These are phyloP conservation scores for Venturia oleaginea DNA, from an alignment of 2,329 filamentous ascomycete genomes.

Conservation along the genomic window DNA sequence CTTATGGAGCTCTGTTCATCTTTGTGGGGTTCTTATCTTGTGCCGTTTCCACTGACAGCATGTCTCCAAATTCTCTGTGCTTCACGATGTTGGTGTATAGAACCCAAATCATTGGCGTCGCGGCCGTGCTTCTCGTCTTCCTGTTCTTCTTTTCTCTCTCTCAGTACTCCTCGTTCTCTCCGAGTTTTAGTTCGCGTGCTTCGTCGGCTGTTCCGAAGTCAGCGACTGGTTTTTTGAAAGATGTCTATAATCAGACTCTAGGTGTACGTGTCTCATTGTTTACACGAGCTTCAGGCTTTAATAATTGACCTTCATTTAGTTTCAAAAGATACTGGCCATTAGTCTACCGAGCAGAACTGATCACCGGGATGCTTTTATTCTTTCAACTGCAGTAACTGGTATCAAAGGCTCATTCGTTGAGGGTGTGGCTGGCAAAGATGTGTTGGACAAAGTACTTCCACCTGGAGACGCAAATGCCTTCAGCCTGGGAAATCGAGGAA, in stretches of 20 bases:
- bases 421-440: conserved; percentile 32
- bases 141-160: not conserved
- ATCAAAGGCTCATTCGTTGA: conserved; percentile 38
- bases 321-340: conserved; percentile 39
- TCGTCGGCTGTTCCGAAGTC: not conserved
- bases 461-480: conserved; percentile 20
- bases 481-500: conserved; percentile 30
- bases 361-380: conserved; percentile 39
- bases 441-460: conserved; percentile 37
- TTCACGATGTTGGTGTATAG: not conserved
- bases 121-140: not conserved
- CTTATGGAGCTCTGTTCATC: not conserved
- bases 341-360: conserved; percentile 40
- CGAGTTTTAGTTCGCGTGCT: not conserved
- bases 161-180: not conserved
- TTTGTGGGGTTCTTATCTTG: not conserved
- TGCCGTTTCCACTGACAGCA: not conserved
- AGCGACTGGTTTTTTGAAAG: not conserved
- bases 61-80: not conserved
- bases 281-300: not conserved
- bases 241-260: conserved; percentile 4
- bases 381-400: conserved; percentile 34
- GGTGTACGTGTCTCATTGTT: not conserved
- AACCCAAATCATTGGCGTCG: not conserved
- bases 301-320: conserved; percentile 20